Evolutionary conservation across 129 eudicot genomes (phyloP).

Genomic region (Pseudognaphalium luteoalbum): DNA sequence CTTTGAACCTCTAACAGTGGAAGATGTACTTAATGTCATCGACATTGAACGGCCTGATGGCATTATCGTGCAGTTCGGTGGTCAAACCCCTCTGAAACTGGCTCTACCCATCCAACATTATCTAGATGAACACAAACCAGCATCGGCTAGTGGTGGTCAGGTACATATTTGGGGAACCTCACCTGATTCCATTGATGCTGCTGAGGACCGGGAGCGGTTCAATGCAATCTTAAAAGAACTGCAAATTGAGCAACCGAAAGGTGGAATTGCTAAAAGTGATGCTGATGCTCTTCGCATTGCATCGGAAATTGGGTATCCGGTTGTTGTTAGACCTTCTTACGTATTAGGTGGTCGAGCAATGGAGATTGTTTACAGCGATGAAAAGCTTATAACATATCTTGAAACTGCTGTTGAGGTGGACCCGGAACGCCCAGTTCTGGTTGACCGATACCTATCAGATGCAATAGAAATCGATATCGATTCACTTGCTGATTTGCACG

Average conservation of each 20-base stretch:
- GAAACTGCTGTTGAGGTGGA: slow-evolving; percentile 92
- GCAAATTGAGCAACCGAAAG: slow-evolving; percentile 87
- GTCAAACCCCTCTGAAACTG: slow-evolving; percentile 92
- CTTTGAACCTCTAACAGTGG: slow-evolving; percentile 94
- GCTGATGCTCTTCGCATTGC: slow-evolving; percentile 89
- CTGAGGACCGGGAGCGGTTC: slow-evolving; percentile 94
- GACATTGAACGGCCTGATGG: slow-evolving; percentile 98
- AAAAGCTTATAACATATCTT: slow-evolving; percentile 66
- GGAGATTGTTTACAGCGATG: slow-evolving; percentile 96
- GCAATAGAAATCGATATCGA: slow-evolving; percentile 93
- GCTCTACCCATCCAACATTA: slow-evolving; percentile 82
- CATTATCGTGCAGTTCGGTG: slow-evolving; percentile 96
- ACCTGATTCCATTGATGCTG: slow-evolving; percentile 97
- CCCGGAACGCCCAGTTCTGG: slow-evolving; percentile 87
- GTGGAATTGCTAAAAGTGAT: slow-evolving; percentile 94
- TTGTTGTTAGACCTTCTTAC: slow-evolving; percentile 93
- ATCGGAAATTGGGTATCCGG: slow-evolving; percentile 86
- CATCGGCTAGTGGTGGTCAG: slow-evolving; percentile 59
- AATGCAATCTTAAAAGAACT: slow-evolving; percentile 80
- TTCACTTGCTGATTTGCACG: slow-evolving; percentile 78
- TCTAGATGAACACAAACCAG: slow-evolving; percentile 65
- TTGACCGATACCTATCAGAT: slow-evolving; percentile 76
- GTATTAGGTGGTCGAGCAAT: slow-evolving; percentile 96
- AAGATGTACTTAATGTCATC: slow-evolving; percentile 84
- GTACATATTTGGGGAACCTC: slow-evolving; percentile 98